Conservation (phyloP, 1,284 basidiomycete genomes). For the Fomitopsis schrenkii region DNA sequence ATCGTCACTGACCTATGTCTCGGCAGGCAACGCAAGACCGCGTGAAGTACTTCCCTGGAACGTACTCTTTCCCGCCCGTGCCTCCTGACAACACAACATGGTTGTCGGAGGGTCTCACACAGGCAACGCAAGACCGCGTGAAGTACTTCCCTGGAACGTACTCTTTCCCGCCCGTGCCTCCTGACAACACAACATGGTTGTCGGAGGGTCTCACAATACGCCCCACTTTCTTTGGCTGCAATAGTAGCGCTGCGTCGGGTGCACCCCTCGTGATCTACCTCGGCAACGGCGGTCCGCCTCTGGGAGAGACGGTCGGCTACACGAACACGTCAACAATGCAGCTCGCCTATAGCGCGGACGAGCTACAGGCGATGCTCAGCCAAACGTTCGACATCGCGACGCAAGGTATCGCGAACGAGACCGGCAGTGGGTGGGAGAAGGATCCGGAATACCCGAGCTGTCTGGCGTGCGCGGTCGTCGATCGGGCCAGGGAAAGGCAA, state of each 20-base stretch:
- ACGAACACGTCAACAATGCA: slow-evolving; percentile 40
- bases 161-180: slow-evolving; percentile 39
- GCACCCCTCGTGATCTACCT: slow-evolving; percentile 27
- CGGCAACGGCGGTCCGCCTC: slow-evolving; percentile 40
- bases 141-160: slow-evolving; percentile 33
- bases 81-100: slow-evolving; percentile 30
- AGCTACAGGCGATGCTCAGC: slow-evolving; percentile 37
- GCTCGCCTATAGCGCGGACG: slow-evolving; percentile 23
- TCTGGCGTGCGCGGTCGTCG: slow-evolving; percentile 39
- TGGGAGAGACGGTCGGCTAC: slow-evolving; percentile 29
- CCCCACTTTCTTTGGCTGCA: slow-evolving; percentile 45
- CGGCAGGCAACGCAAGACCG: slow-evolving; percentile 37
- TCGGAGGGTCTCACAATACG: slow-evolving; percentile 30
- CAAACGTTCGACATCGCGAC: slow-evolving; percentile 37
- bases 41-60: slow-evolving; percentile 29
- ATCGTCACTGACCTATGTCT: not conserved
- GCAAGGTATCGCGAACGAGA: slow-evolving; percentile 33
- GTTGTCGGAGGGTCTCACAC: too few relatives aligned
- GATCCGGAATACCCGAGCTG: slow-evolving; percentile 40
- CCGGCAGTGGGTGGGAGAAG: slow-evolving; percentile 9
- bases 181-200: slow-evolving; percentile 26
- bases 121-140: slow-evolving; percentile 38
- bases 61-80: slow-evolving; percentile 39
- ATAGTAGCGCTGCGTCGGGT: slow-evolving; percentile 10
- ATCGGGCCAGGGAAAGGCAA: slow-evolving; percentile 30